phyloP scores from a whole-genome alignment of 441 rosid genomes.

The Gossypium aridum region DNA sequence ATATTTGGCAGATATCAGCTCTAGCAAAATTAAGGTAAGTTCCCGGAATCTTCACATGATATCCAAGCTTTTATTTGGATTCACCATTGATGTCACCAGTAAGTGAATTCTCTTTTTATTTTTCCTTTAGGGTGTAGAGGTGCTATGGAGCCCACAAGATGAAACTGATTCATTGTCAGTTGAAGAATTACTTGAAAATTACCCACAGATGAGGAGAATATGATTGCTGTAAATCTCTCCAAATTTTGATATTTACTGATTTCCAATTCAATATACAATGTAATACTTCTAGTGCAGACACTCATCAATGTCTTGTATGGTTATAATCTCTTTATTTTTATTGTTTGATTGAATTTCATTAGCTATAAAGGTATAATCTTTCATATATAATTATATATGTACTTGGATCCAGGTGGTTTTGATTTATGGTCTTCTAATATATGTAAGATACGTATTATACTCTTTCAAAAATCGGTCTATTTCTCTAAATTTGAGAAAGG shows the following conservation, averaged over 20 bases:
- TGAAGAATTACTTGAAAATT: conserved; percentile 11
- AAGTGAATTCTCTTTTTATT: background rate
- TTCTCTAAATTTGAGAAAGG: too few relatives aligned
- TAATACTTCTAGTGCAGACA: too few relatives aligned
- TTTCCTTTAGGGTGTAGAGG: conserved; percentile 16
- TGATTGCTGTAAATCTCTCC: background rate
- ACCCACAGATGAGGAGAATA: background rate
- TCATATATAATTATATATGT: too few relatives aligned
- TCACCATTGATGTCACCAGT: background rate
- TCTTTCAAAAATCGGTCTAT: too few relatives aligned
- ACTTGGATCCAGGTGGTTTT: background rate
- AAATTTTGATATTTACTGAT: too few relatives aligned
- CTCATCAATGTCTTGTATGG: too few relatives aligned
- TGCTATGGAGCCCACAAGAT: conserved; percentile 20
- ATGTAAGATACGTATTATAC: conserved; percentile 74
- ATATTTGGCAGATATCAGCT: background rate
- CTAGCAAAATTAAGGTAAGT: background rate
- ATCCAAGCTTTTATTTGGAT: background rate
- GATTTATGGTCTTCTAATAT: background rate
- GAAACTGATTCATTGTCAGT: conserved; percentile 10
- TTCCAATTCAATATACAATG: too few relatives aligned
- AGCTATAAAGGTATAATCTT: too few relatives aligned
- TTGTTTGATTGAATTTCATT: too few relatives aligned
- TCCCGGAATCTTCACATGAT: background rate
- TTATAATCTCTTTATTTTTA: too few relatives aligned